phyloP scores from a whole-genome alignment of 805 yeast genomes.

The Millerozyma miso region DNA sequence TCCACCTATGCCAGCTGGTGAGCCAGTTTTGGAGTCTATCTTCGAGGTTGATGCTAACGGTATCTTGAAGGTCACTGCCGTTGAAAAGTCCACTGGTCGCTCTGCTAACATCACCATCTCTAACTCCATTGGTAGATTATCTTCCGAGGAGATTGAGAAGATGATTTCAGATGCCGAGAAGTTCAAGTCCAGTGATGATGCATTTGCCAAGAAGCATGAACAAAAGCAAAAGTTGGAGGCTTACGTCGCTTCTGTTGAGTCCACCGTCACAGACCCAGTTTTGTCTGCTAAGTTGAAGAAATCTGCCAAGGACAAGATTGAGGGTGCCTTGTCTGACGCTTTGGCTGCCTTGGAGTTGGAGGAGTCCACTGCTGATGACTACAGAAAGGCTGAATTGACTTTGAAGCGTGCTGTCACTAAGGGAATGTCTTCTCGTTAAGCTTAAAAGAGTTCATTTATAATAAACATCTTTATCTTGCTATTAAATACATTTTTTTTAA shows the following conservation, averaged over 20 bases:
- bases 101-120: constrained; percentile 49
- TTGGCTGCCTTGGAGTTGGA: constrained; percentile 95
- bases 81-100: constrained; percentile 48
- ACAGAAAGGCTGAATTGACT: constrained; percentile 98
- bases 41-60: constrained; percentile 50
- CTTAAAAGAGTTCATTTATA: constrained; percentile 10
- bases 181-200: constrained; percentile 96
- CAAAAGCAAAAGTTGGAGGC: constrained; percentile 99
- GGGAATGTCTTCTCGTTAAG: constrained; percentile 97
- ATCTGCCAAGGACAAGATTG: constrained; percentile 95
- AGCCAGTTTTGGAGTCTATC: constrained; percentile 47
- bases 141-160: constrained; percentile 46
- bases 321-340: constrained; percentile 97
- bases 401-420: constrained; percentile 99
- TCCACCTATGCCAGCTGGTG: constrained; percentile 49
- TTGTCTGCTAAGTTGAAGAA: constrained; percentile 96
- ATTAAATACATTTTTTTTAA: constrained; percentile 1
- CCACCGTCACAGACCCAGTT: constrained; percentile 97
- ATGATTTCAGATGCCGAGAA: constrained; percentile 47
- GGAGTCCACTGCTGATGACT: constrained; percentile 94
- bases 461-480: constrained; percentile 7
- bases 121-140: constrained; percentile 48
- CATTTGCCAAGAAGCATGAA: constrained; percentile 99
- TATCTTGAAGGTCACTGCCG: constrained; percentile 48
- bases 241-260: constrained; percentile 92